Evolutionary conservation across 371 early-diverging fungal genomes (phyloP), one percentile per base, ranked within the genome.

Genomic region (Mortierella sp.): DNA sequence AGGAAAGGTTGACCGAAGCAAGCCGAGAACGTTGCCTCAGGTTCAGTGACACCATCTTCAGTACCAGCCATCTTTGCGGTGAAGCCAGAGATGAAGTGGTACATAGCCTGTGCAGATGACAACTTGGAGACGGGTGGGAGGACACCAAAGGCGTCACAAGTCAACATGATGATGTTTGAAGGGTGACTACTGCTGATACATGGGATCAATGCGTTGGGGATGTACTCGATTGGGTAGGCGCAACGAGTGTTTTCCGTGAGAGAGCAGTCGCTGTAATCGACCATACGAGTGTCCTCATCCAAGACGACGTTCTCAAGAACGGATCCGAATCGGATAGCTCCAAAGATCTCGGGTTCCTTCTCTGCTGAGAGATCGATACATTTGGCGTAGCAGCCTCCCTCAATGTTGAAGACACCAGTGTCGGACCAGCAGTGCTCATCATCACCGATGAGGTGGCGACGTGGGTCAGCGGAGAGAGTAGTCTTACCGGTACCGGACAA

Each of bases 401-500:
- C 99, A 82, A 98, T 97, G 87, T 95, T 98, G 93, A 98, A 98
- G 68, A 97, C 87, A 74, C 98, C 98, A 60, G 93, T 88, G 74
- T 97, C 96, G 32, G 94, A 92, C 98, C 99, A 98, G 88, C 98
- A 97, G 87, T 98, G 99, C 87, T 98, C 99, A 85, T 98, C 99
- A 86, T 98, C 99, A 86, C 99, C 99, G 84, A 98, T 98, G 74
- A 98, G 88, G 74, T 86, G 84, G 65, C 99, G 96, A 81, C 90
- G 92, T 28, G 97, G 97, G 78, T 98, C 98, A 36, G 99, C 98
- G 11, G 96, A 95, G 63, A 98, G 91, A 15, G 99, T 98, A 71
- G 99, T 98, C 91, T 98, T 98, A 71, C 99, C 99, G 52, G 99
- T 98, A 71, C 98, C 99, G 9, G 97, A 96, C 43, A 97, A 90